Base-by-base conservation (phyloP, 2,329 filamentous ascomycete genomes). In the Verruconis gallopava region DNA sequence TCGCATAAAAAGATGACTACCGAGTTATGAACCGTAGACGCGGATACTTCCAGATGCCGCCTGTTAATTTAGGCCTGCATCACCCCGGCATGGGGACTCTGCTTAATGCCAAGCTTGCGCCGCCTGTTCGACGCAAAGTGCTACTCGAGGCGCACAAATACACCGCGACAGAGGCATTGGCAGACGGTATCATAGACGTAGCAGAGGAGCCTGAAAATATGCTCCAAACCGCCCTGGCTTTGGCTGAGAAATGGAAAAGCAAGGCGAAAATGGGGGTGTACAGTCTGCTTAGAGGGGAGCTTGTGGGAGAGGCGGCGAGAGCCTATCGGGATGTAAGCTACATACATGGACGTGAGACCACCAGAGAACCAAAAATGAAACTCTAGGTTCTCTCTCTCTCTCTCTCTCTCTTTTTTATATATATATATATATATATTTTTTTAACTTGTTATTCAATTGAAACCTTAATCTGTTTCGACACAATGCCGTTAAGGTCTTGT, bases 41-140 rank as follows among this genome's bases (percentile, higher is more conserved):
- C 14, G 66, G 66, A 25, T 69, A 65, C 51, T 53, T 69, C 5
- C 11, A 18, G 11, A 38, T 38, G 21, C 71, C 71, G 0, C 69
- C 71, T 0, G 67, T 74, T 1, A 63, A 73, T 42, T 60, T 74
- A 1, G 71, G 71, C 4, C 55, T 74, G 21, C 68, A 72, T 48
- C 73, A 73, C 46, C 65, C 66, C 12, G 71, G 70, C 5, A 73
- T 74, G 38, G 71, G 70, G 3, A 57, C 62, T 2, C 57, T 74
- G 5, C 68, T 68, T 2, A 61, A 69, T 2, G 55, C 72, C 4
- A 74, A 74, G 49, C 59, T 73, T 2, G 59, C 54, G 0, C 67
- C 69, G 9, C 59, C 64, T 34, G 53, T 73, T 13, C 68, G 69
- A 11, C 55, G 69, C 3, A 72, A 71, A 49, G 72, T 74, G 69